A percentile compares a stretch with the other conserved stretches of the same genome.
Conservation (phyloP, 176 grass and related monocot genomes). For the Carex scoparia region DNA sequence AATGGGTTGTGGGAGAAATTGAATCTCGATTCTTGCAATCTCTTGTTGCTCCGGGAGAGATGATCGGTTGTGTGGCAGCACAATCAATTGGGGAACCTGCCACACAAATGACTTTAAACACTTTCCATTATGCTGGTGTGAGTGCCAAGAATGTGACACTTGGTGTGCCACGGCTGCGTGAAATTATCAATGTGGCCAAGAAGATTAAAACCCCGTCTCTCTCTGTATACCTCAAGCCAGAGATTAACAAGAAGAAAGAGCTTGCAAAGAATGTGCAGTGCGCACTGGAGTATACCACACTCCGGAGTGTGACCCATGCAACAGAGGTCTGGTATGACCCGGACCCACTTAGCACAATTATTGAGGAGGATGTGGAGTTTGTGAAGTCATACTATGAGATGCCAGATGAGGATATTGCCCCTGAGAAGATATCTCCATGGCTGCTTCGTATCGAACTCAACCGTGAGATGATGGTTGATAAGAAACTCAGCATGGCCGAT, state of each 20-base stretch:
- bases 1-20: conserved; percentile 98
- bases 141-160: conserved; percentile 99
- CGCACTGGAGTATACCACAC: conserved; percentile 91
- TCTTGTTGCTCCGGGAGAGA: conserved; percentile 89
- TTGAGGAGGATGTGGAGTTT: conserved; percentile 97
- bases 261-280: conserved; percentile 98
- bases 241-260: conserved; percentile 81
- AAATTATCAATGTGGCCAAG: conserved; percentile 99
- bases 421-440: conserved; percentile 94
- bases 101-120: conserved; percentile 95
- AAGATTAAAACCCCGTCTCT: conserved; percentile 95
- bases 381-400: conserved; percentile 94
- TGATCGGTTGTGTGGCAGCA: conserved; percentile 98
- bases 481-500: conserved; percentile 98
- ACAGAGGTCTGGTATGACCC: conserved; percentile 97
- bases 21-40: conserved; percentile 94
- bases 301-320: conserved; percentile 95
- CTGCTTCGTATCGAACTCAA: conserved; percentile 91
- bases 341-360: conserved; percentile 80
- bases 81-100: conserved; percentile 97
- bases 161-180: conserved; percentile 91
- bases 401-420: conserved; percentile 92
- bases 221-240: conserved; percentile 81
- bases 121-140: conserved; percentile 99
- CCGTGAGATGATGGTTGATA: conserved; percentile 99